These are phyloP conservation scores for Trichoderma sp. DNA, from an alignment of 2,329 filamentous ascomycete species.

Conservation along the genomic window DNA sequence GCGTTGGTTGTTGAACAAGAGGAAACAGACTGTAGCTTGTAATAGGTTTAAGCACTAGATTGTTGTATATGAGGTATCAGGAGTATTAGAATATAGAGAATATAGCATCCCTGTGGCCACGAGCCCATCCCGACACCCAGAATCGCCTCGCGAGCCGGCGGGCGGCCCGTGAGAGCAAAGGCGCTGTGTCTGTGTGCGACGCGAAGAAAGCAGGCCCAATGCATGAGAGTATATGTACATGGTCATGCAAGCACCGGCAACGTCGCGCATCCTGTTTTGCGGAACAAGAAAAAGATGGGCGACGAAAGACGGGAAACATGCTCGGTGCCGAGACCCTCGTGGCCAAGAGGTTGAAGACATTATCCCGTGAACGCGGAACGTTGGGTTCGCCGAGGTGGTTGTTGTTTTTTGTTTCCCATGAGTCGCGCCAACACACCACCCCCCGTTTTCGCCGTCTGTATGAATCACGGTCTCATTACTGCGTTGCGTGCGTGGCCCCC, in stretches of 20 bases:
- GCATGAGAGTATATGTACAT: constrained; percentile 23
- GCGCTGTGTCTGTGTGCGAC: neutral
- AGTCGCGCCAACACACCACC: constrained; percentile 28
- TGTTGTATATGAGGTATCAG: constrained; percentile 33
- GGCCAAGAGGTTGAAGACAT: constrained; percentile 8
- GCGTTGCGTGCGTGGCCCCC: constrained; percentile 12
- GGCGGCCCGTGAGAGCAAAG: neutral
- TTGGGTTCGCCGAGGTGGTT: constrained; percentile 21
- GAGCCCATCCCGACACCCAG: constrained; percentile 27
- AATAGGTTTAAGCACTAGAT: constrained; percentile 26
- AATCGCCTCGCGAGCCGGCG: neutral
- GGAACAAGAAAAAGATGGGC: constrained; percentile 10
- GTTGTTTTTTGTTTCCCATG: constrained; percentile 25
- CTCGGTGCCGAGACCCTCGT: constrained; percentile 24
- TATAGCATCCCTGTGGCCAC: constrained; percentile 33
- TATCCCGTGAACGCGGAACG: constrained; percentile 17
- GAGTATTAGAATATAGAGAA: constrained; percentile 34
- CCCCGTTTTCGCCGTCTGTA: constrained; percentile 22
- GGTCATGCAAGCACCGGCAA: constrained; percentile 10
- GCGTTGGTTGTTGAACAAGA: constrained; percentile 5
- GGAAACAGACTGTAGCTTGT: constrained; percentile 17
- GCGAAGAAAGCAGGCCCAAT: neutral
- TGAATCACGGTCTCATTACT: constrained; percentile 29
- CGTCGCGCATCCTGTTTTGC: constrained; percentile 11
- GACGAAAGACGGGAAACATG: constrained; percentile 14